Evolutionary conservation across 2,329 filamentous ascomycete species (phyloP), one percentile per base, ranked within the genome.

Genomic region (Acrodontium crateriforme): DNA sequence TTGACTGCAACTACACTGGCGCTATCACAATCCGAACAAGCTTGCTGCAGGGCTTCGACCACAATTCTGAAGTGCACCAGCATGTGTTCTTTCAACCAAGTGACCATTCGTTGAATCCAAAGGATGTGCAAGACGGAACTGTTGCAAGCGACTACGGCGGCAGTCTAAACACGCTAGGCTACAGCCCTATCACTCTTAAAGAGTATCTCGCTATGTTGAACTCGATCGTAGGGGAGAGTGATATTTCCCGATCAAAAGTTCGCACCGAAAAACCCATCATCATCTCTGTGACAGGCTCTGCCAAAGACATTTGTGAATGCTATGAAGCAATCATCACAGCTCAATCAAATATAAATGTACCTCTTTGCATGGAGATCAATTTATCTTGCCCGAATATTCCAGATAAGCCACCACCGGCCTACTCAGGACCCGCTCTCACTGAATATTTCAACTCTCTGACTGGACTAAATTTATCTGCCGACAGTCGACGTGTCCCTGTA

Each of bases 351-450:
- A 59, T 47, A 3, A 25, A 15, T 14, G 59, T 71, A 38, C 60
- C 62, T 2, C 56, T 81, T 1, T 73, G 72, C 11, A 69, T 84
- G 60, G 80, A 87, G 52, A 61, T 85, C 43, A 87, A 87, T 46
- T 67, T 85, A 16, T 78, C 71, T 17, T 85, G 80, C 41, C 80
- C 80, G 0, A 85, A 87, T 44, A 84, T 85, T 27, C 62, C 67
- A 0, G 57, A 59, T 11, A 65, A 67, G 25, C 73, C 78, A 1
- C 80, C 80, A 1, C 78, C 79, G 5, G 79, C 79, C 0, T 85
- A 84, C 47, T 63, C 68, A 6, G 51, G 58, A 0, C 38, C 39
- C 0, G 56, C 63, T 0, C 48, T 85, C 3, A 37, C 48, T 0
- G 50, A 53, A 4, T 83, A 81, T 36, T 54, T 85, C 2, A 37